Base-by-base conservation (phyloP, 345 rosid species). In the Eucalyptus marginata region DNA sequence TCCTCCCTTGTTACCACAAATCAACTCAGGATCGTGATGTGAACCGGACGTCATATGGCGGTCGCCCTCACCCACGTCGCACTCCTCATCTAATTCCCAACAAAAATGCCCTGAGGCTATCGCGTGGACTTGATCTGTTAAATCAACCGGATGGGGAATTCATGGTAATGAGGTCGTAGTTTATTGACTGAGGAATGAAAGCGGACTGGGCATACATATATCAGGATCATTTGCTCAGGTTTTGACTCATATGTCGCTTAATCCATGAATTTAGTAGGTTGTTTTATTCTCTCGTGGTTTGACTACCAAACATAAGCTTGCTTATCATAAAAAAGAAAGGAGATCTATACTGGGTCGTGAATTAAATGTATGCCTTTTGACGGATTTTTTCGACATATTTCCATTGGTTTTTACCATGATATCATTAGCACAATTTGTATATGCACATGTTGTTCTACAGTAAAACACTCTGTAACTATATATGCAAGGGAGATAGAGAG, bases 31-130 rank as follows among this genome's bases (percentile, higher is more conserved):
- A 76, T 12, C 6, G 84, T 40, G 47, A 12, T 76, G 84, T 79
- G 88, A 88, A 46, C 87, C 66, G 88, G 58, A 58, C 87, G 87
- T 91, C 94, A 90, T 92, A 90, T 91, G 93, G 92, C 81, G 54
- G 91, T 88, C 92, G n/a, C 86, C 89, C 86, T 86, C 91, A 93
- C 66, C 76, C 88, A 68, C 80, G 89, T 91, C 91, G 90, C 31
- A 15, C 29, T 43, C 90, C 43, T 68, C 44, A 17, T 36, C 43
- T 7, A 76, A 12, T 76, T 36, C 46, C 7, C 83, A 18, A 76
- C 83, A 76, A 20, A 71, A 76, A 36, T 36, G 47, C 83, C 46
- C 83, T 36, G 29, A 10, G 47, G 46, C 40, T 36, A 17, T 71
- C 81, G 81, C 8, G 27, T 22, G 83, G 83, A 76, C 47, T 76